These are phyloP conservation scores for Xylaria sp. DNA, from an alignment of 2,329 filamentous ascomycete species.

Conservation along the genomic window DNA sequence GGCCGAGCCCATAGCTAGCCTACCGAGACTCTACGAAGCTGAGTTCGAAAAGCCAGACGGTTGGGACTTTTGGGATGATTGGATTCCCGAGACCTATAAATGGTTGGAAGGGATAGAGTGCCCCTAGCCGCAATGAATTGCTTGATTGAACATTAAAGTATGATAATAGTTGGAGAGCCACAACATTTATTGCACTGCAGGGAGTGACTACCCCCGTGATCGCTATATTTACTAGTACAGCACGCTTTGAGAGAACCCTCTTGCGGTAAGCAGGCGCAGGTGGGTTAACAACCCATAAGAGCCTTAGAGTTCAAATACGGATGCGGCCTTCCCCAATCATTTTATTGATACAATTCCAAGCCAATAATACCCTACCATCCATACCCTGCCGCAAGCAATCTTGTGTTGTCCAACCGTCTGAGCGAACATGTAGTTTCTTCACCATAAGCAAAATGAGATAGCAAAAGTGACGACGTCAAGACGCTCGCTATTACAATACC, in stretches of 20 bases:
- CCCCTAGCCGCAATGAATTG: neutral
- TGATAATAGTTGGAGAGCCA: neutral
- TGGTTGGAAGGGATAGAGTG: neutral
- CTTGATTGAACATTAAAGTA: neutral
- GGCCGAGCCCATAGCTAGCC: neutral
- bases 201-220: neutral
- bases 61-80: conserved; percentile 33
- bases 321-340: neutral
- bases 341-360: conserved; percentile 28
- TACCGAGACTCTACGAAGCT: neutral
- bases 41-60: conserved; percentile 28
- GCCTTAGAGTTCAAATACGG: neutral
- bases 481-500: neutral
- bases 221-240: neutral
- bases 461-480: conserved; percentile 8
- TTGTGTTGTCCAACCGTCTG: neutral
- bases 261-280: neutral
- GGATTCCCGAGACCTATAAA: conserved; percentile 18
- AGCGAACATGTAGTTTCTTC: neutral
- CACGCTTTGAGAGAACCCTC: neutral
- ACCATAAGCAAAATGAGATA: conserved; percentile 6
- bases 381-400: conserved; percentile 22
- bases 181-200: neutral
- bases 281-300: neutral
- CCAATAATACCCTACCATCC: conserved; percentile 17